These are phyloP conservation scores for Myriosclerotinia scirpicola DNA, from an alignment of 2,329 filamentous ascomycete genomes.

Conservation along the genomic window DNA sequence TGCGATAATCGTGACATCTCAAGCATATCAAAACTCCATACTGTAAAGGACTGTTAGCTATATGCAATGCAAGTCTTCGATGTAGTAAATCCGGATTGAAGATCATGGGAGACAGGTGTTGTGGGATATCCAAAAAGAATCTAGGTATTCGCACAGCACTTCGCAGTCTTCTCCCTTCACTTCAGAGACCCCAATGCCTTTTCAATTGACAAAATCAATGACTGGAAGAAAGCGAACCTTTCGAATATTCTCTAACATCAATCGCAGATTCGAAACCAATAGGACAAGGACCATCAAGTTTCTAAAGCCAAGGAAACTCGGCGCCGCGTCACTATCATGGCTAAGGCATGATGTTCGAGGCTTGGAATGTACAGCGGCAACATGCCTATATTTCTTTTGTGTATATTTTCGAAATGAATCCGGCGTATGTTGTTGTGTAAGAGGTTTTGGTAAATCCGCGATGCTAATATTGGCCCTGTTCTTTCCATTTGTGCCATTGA, in stretches of 20 bases:
- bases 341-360: conserved; percentile 77
- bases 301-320: conserved; percentile 89
- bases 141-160: conserved; percentile 2
- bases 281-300: conserved; percentile 96
- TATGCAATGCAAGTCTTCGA: not conserved
- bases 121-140: not conserved
- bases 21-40: conserved; percentile 95
- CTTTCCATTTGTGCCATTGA: conserved; percentile 20
- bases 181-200: not conserved
- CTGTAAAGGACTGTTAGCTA: conserved; percentile 42
- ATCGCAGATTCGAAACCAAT: conserved; percentile 85
- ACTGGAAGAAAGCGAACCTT: conserved; percentile 11
- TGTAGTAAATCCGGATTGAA: not conserved
- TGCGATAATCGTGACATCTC: conserved; percentile 82
- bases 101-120: not conserved
- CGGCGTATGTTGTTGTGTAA: conserved; percentile 28
- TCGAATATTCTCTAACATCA: conserved; percentile 82
- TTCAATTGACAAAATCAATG: conserved; percentile 6
- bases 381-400: conserved; percentile 81
- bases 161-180: not conserved
- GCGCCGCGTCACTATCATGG: conserved; percentile 70
- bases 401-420: conserved; percentile 30
- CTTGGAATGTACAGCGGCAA: conserved; percentile 78
- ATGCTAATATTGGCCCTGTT: conserved; percentile 18
- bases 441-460: conserved; percentile 32